Percentiles rank a stretch among this genome's conserved stretches.
phyloP scores from a whole-genome alignment of 805 yeast genomes.

The Starmerella kuoi region DNA sequence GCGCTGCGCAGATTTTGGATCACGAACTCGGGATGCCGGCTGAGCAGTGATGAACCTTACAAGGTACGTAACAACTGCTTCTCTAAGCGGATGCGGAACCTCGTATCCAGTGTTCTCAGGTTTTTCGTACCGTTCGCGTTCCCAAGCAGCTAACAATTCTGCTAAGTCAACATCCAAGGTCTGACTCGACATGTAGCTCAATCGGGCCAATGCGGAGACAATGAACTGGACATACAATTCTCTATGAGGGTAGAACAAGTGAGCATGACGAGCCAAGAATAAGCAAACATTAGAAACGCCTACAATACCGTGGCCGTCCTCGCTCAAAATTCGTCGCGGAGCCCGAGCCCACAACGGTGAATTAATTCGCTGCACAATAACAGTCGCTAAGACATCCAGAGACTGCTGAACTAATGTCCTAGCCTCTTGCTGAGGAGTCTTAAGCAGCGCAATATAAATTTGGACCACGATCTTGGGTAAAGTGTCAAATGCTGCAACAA shows the following conservation, averaged over 20 bases:
- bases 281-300: constrained; percentile 83
- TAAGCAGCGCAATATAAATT: constrained; percentile 76
- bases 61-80: constrained; percentile 79
- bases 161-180: constrained; percentile 79
- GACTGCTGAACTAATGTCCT: constrained; percentile 76
- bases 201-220: constrained; percentile 82
- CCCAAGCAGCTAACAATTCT: constrained; percentile 79
- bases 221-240: constrained; percentile 83
- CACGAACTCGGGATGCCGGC: constrained; percentile 45
- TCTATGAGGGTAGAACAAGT: constrained; percentile 69
- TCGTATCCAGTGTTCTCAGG: constrained; percentile 29
- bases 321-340: constrained; percentile 85
- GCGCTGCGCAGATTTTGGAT: constrained; percentile 66
- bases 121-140: constrained; percentile 25
- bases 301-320: constrained; percentile 74
- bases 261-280: constrained; percentile 75
- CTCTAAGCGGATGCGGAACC: constrained; percentile 69
- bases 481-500: constrained; percentile 77
- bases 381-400: constrained; percentile 77
- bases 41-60: constrained; percentile 80
- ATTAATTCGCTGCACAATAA: constrained; percentile 54
- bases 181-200: constrained; percentile 73
- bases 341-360: constrained; percentile 74
- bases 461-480: constrained; percentile 82
- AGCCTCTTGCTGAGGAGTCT: constrained; percentile 77